Evolutionary conservation across 176 grass and related monocot species (phyloP).

Genomic region (Triticum timopheevii): DNA sequence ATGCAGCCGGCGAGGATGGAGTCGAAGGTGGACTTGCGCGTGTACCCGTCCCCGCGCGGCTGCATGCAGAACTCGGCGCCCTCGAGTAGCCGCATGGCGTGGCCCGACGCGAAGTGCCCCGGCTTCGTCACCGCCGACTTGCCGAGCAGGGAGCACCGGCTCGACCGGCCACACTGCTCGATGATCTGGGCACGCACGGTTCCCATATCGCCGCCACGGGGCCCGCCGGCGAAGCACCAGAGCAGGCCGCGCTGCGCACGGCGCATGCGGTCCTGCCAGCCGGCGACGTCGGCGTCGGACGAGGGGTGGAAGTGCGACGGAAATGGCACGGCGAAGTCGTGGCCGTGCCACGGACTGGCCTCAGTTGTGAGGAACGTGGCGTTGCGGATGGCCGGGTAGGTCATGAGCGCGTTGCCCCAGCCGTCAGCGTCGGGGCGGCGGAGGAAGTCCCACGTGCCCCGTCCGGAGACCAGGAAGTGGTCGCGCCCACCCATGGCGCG

Average conservation of each 20-base stretch:
- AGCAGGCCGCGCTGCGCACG: neutral
- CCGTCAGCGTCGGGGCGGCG: constrained; percentile 13
- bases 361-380: constrained; percentile 60
- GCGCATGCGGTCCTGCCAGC: neutral
- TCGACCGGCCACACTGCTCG: neutral
- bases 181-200: constrained; percentile 5
- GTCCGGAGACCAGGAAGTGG: constrained; percentile 52
- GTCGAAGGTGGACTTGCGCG: constrained; percentile 48
- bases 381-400: constrained; percentile 53
- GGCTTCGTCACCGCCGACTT: neutral
- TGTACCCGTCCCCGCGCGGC: constrained; percentile 46
- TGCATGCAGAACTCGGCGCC: constrained; percentile 13
- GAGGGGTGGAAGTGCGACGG: constrained; percentile 28
- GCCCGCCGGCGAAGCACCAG: neutral
- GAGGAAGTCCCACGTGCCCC: constrained; percentile 42
- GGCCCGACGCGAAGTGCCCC: neutral
- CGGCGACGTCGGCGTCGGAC: neutral
- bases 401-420: constrained; percentile 72
- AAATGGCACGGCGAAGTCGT: constrained; percentile 55
- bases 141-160: neutral
- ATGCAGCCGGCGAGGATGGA: constrained; percentile 73
- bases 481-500: constrained; percentile 40
- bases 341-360: constrained; percentile 38
- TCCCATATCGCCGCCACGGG: neutral
- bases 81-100: neutral